phyloP scores from a whole-genome alignment of 345 rosid species.

The Durio zibethinus region DNA sequence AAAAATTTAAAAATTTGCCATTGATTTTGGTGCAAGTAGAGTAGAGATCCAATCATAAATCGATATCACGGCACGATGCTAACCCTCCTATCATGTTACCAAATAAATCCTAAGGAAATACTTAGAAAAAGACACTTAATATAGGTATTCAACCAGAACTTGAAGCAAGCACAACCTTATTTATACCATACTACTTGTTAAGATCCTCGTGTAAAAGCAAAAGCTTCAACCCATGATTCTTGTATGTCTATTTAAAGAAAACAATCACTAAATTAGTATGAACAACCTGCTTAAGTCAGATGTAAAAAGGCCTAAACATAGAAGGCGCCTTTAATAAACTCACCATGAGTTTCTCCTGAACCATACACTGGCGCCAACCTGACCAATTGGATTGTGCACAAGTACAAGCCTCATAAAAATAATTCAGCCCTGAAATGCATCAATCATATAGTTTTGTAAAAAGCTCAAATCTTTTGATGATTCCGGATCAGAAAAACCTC shows the following conservation, averaged over 20 bases:
- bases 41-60: no score
- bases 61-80: no score
- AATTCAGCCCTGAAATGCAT: conserved; percentile 9
- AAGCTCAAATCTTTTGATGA: not conserved
- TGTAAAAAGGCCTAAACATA: not conserved
- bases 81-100: no score
- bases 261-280: not conserved
- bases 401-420: conserved; percentile 24
- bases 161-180: no score
- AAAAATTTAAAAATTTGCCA: no score
- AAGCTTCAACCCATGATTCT: not conserved
- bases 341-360: conserved; percentile 23
- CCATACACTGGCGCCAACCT: conserved; percentile 31
- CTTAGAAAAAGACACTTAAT: no score
- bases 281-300: not conserved
- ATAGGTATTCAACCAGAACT: no score
- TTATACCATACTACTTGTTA: not conserved
- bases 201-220: not conserved
- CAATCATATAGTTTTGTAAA: not conserved
- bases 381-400: conserved; percentile 31
- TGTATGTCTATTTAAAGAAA: not conserved
- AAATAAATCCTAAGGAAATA: no score
- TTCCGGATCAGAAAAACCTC: conserved; percentile 3
- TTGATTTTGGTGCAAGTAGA: no score
- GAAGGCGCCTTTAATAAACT: conserved; percentile 17